phyloP scores from a whole-genome alignment of 2,329 filamentous ascomycete genomes.

The Emmonsia crescens region DNA sequence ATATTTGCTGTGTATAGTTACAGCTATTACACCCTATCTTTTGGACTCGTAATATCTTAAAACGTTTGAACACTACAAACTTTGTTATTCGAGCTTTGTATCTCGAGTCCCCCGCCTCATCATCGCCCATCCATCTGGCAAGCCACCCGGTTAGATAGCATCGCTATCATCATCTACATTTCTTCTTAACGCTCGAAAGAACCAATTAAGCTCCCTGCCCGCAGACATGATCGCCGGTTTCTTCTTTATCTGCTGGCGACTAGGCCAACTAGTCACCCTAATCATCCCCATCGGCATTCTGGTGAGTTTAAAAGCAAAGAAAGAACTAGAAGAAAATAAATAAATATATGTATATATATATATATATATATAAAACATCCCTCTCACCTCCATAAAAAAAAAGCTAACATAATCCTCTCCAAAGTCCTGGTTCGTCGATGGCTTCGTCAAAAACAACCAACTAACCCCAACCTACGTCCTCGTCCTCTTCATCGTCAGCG shows the following conservation, averaged over 20 bases:
- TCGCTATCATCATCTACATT: neutral
- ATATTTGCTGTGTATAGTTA: neutral
- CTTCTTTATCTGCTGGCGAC: conserved; percentile 51
- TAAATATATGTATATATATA: neutral
- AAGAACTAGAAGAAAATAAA: neutral
- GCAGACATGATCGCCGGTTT: conserved; percentile 40
- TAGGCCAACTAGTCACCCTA: conserved; percentile 51
- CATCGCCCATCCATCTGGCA: neutral
- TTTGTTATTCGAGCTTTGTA: conserved; percentile 1
- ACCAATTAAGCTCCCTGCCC: neutral
- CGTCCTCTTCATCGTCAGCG: conserved; percentile 54
- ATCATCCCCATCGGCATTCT: conserved; percentile 55
- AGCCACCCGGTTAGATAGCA: neutral
- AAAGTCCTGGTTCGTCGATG: conserved; percentile 50
- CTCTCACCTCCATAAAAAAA: conserved; percentile 5
- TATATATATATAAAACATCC: neutral
- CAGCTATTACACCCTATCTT: neutral
- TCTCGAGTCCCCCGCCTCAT: neutral
- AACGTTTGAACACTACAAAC: neutral
- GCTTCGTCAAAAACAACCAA: conserved; percentile 45
- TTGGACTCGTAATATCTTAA: neutral
- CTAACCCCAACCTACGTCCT: conserved; percentile 52
- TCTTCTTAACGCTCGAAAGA: neutral
- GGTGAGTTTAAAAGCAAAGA: conserved; percentile 23
- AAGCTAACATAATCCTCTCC: neutral